phyloP scores from a whole-genome alignment of 163 green algal species.

The Scenedesmus sp. region DNA sequence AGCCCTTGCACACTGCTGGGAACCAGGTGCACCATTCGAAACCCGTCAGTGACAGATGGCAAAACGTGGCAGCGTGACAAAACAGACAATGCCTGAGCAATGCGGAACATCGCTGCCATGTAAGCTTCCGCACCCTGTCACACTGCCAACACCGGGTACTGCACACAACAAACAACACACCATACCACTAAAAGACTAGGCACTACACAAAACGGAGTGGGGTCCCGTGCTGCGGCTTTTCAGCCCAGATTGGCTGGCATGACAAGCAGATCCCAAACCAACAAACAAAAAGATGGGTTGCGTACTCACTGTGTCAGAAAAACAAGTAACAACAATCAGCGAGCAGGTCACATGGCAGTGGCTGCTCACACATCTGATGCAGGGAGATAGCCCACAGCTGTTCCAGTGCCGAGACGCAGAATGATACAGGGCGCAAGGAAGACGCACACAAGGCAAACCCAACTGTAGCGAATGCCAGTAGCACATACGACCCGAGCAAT shows the following conservation, averaged over 20 bases:
- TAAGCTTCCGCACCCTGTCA: not conserved
- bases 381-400: not conserved
- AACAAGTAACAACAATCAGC: too few relatives aligned
- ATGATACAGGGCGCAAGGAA: not conserved
- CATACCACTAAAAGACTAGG: not conserved
- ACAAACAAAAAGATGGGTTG: not conserved
- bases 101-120: not conserved
- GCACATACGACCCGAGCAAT: not conserved
- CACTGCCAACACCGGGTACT: not conserved
- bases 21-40: not conserved
- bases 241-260: not conserved
- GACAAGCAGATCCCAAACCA: not conserved
- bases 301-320: not conserved
- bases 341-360: not conserved
- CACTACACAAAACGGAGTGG: not conserved
- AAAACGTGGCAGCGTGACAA: not conserved
- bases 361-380: not conserved
- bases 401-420: not conserved
- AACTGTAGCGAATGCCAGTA: not conserved
- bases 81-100: not conserved
- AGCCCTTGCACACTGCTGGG: not conserved
- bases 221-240: not conserved
- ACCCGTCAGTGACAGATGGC: not conserved
- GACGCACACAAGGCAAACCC: not conserved
- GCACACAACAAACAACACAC: not conserved